These are phyloP conservation scores for Microbotryomycetes sp. DNA, from an alignment of 1,284 basidiomycete species.

Conservation along the genomic window DNA sequence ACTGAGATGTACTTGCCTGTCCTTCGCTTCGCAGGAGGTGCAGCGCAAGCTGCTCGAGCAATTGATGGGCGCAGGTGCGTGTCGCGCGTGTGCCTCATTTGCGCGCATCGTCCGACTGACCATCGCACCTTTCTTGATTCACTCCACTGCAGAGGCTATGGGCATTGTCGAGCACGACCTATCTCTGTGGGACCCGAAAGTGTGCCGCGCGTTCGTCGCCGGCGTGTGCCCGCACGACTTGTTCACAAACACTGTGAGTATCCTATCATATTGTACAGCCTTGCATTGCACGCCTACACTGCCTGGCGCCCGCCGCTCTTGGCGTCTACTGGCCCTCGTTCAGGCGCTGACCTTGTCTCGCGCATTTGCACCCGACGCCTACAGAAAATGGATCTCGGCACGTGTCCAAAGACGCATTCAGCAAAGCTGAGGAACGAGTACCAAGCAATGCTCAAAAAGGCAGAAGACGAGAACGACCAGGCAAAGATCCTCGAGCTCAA, in stretches of 20 bases:
- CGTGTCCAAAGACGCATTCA: slow-evolving; percentile 94
- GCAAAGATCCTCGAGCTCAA: slow-evolving; percentile 27
- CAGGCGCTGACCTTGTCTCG: not conserved
- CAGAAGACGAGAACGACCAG: slow-evolving; percentile 26
- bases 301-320: not conserved
- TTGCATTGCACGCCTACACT: slow-evolving; percentile 3
- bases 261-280: not conserved
- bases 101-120: not conserved
- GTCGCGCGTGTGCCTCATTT: slow-evolving; percentile 12
- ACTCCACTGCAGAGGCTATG: slow-evolving; percentile 82
- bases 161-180: slow-evolving; percentile 86
- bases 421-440: slow-evolving; percentile 91
- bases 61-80: slow-evolving; percentile 48
- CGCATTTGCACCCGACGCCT: not conserved
- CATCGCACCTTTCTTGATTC: not conserved
- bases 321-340: not conserved
- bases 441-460: slow-evolving; percentile 64
- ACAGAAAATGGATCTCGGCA: slow-evolving; percentile 99
- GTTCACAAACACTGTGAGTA: slow-evolving; percentile 92
- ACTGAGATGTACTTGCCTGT: too few relatives aligned
- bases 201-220: slow-evolving; percentile 97
- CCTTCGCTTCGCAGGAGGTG: not conserved
- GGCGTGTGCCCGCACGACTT: slow-evolving; percentile 95
- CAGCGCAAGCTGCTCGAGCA: slow-evolving; percentile 82
- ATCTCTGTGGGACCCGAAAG: slow-evolving; percentile 94